phyloP scores from a whole-genome alignment of 371 early-diverging fungal genomes.

The Lichtheimia ramosa region DNA sequence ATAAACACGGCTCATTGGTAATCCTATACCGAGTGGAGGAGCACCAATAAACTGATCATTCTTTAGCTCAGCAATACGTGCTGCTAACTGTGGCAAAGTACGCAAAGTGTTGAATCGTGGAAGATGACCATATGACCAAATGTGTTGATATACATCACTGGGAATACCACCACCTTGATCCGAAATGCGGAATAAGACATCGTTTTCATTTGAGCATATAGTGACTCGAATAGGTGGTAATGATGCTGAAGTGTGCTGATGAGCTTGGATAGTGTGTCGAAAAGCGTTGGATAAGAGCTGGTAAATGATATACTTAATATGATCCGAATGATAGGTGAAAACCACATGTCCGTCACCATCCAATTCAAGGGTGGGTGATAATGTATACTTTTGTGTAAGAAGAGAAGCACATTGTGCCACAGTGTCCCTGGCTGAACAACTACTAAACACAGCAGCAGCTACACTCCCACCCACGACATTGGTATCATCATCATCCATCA shows the following conservation, averaged over 20 bases:
- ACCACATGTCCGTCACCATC: slow-evolving; percentile 65
- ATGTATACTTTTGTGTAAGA: slow-evolving; percentile 29
- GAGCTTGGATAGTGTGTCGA: slow-evolving; percentile 41
- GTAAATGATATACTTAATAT: slow-evolving; percentile 83
- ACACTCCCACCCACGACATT: too few relatives aligned
- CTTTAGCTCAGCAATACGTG: slow-evolving; percentile 48
- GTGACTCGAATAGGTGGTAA: slow-evolving; percentile 70
- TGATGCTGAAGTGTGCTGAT: slow-evolving; percentile 6
- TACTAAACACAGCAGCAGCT: slow-evolving; percentile 45
- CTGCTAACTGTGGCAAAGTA: slow-evolving; percentile 58
- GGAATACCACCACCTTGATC: slow-evolving; percentile 83
- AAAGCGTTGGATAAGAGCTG: slow-evolving; percentile 81
- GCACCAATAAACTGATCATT: slow-evolving; percentile 25
- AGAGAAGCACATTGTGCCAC: slow-evolving; percentile 60
- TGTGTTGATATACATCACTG: slow-evolving; percentile 41
- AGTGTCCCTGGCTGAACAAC: slow-evolving; percentile 58
- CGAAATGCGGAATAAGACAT: slow-evolving; percentile 78
- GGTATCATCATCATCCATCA: too few relatives aligned
- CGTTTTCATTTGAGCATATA: slow-evolving; percentile 58
- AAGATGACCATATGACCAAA: slow-evolving; percentile 73
- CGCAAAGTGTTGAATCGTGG: slow-evolving; percentile 56
- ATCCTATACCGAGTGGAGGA: slow-evolving; percentile 72
- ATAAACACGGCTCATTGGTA: slow-evolving; percentile 82
- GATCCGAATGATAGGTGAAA: slow-evolving; percentile 86
- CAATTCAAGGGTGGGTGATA: slow-evolving; percentile 34